These are phyloP conservation scores for Neoboletus subvelutipes DNA, from an alignment of 768 basidiomycete genomes.

Conservation along the genomic window DNA sequence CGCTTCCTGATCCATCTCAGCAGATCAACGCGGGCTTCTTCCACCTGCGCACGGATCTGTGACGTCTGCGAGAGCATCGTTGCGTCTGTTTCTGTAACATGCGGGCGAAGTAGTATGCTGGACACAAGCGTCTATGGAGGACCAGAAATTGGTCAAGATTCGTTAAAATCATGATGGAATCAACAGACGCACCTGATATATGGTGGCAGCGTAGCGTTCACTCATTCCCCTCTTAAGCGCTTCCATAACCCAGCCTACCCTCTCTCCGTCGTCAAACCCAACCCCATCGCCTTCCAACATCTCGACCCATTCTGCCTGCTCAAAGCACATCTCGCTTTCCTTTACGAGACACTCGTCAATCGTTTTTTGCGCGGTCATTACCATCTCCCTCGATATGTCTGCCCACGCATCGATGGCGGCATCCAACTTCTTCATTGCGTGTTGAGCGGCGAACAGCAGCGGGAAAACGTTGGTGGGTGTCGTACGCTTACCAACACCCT, in stretches of 20 bases:
- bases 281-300: slow-evolving; percentile 73
- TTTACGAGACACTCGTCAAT: slow-evolving; percentile 62
- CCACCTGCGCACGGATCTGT: slow-evolving; percentile 67
- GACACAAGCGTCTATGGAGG: slow-evolving; percentile 62
- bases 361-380: slow-evolving; percentile 56
- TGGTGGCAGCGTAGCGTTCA: slow-evolving; percentile 58
- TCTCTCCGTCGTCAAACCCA: slow-evolving; percentile 74
- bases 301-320: slow-evolving; percentile 66
- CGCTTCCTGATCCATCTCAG: slow-evolving; percentile 70
- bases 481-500: slow-evolving; percentile 69
- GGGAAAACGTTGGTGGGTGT: slow-evolving; percentile 66
- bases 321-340: slow-evolving; percentile 65
- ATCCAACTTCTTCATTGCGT: slow-evolving; percentile 54
- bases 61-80: slow-evolving; percentile 72
- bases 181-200: slow-evolving; percentile 68
- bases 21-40: slow-evolving; percentile 52
- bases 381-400: slow-evolving; percentile 52
- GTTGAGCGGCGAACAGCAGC: slow-evolving; percentile 64
- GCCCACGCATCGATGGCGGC: slow-evolving; percentile 54
- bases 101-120: slow-evolving; percentile 66
- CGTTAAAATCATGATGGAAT: background rate
- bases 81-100: slow-evolving; percentile 53
- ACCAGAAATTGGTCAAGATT: background rate
- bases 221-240: slow-evolving; percentile 59
- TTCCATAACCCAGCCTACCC: slow-evolving; percentile 75